Base-by-base conservation (phyloP, 768 basidiomycete species). In the Pleurotus platypus region DNA sequence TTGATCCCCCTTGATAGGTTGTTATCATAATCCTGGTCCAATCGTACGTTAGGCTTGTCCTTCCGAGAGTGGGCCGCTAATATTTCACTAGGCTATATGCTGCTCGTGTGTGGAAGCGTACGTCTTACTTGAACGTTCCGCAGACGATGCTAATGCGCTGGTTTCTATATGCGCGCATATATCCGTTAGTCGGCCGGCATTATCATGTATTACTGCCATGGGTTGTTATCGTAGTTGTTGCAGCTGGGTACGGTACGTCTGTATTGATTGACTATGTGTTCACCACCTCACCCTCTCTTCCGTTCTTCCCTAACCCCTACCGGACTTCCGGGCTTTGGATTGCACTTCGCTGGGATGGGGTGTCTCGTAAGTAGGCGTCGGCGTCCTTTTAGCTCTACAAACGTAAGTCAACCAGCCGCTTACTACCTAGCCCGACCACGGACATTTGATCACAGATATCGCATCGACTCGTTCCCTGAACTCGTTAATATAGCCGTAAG, bases 21-120 rank as follows among this genome's bases (percentile, higher is more conserved):
- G 49, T 65, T 1, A 67, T 69, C n/a, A 58, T 70, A 27, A 51
- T 66, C 46, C n/a, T 59, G 13, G 69, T 71, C 39, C 69, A 70
- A 63, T 68, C 58, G 63, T 63, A 46, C 24, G 57, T 49, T 20
- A 5, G 4, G 9, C 57, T 50, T 13, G 30, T 35, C 30, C 9
- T 35, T 35, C 3, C 9, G 8, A 9, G 11, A 9, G 27, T 48
- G 30, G 8, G 26, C 42, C 26, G 18, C 16, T 8, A 22, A 24
- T 18, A 18, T 11, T 12, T 59, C 9, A 55, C 53, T 22, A 65
- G 64, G 38, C 56, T 70, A 37, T 71, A 71, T 26, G 67, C 68
- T 15, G 22, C 66, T 18, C 63, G 70, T 11, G 62, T 70, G 15
- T 71, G 68, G 67, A 69, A 62, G 58, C 63, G 70, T 71, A 55